Base-by-base conservation (phyloP, 2,329 filamentous ascomycete species). In the Pseudopithomyces chartarum region DNA sequence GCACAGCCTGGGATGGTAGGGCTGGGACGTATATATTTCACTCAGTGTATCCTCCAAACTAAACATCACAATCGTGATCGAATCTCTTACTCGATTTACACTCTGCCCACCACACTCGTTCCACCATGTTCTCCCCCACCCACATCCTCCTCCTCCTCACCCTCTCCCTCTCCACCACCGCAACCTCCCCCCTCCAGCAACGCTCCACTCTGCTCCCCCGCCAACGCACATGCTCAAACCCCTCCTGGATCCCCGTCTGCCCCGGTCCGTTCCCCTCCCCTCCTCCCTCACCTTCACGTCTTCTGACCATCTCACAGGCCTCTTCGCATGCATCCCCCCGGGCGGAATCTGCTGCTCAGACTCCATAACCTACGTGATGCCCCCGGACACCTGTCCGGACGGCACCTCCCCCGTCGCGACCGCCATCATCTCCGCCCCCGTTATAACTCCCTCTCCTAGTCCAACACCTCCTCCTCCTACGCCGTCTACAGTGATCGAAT, bases 261-360 rank as follows among this genome's bases (percentile, higher is more conserved):
- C 34, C 34, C 6, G 34, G 34, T 38, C 12, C 34, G 34, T n/a
- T 34, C 34, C 12, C 34, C 34, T n/a, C 11, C 34, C 34, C 11
- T n/a, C 34, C 34, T n/a, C 11, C 34, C 34, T n/a, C 11, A 5
- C 34, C 34, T 12, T 12, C 34, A 13, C 34, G 6, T n/a, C 34
- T 13, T 38, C 34, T 38, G 13, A 38, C 34, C n/a, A 13, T 12
- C 34, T 12, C 13, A 5, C 34, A 38, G 34, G 34, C 34, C 34
- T 38, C 34, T 38, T 38, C 34, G 34, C 34, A 13, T 38, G 34
- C 11, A 38, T 38, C 13, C 34, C 34, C 3, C 34, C 34, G 12
- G 34, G 34, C 34, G 34, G 48, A 15, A 53, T 53, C 38, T 53
- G 50, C 50, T 53, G 50, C 23, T 53, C 50, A 8, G 50, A 53